These are phyloP conservation scores for Whalleya microplaca DNA, from an alignment of 2,329 filamentous ascomycete genomes.

Conservation along the genomic window DNA sequence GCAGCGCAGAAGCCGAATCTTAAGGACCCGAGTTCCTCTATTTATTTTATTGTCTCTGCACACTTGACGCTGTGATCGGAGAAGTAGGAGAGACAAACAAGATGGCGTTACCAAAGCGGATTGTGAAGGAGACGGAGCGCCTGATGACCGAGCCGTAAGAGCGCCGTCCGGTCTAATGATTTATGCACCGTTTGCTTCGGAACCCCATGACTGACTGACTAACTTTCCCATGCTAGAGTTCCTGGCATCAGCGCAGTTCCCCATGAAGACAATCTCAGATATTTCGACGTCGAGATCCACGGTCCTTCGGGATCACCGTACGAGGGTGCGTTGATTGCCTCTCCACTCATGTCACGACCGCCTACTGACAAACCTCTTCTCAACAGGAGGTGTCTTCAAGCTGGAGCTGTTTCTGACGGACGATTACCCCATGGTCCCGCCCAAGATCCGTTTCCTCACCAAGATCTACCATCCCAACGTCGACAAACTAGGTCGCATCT, in stretches of 20 bases:
- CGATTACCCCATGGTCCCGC: conserved; percentile 98
- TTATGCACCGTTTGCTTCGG: neutral
- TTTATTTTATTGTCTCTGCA: too few species aligned
- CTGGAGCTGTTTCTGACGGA: conserved; percentile 97
- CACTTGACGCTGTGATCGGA: neutral
- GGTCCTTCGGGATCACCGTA: conserved; percentile 92
- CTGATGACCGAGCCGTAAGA: conserved; percentile 93
- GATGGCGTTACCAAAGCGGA: conserved; percentile 90
- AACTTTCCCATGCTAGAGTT: conserved; percentile 65
- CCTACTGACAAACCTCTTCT: neutral
- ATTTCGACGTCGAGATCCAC: conserved; percentile 97
- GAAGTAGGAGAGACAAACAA: conserved; percentile 14
- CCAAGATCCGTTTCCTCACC: conserved; percentile 97
- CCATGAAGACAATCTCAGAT: conserved; percentile 95
- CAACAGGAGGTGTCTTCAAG: conserved; percentile 80
- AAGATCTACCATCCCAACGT: conserved; percentile 99
- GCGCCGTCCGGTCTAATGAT: conserved; percentile 5
- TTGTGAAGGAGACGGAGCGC: conserved; percentile 97
- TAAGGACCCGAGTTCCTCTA: too few species aligned
- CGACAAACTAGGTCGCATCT: conserved; percentile 95
- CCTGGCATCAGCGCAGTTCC: conserved; percentile 95
- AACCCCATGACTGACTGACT: conserved; percentile 5
- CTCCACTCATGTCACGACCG: neutral
- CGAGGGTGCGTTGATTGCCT: conserved; percentile 66
- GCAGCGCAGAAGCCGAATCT: too few species aligned